Base-by-base conservation (phyloP, 2,329 filamentous ascomycete genomes). In the Botryosphaeria agaves region DNA sequence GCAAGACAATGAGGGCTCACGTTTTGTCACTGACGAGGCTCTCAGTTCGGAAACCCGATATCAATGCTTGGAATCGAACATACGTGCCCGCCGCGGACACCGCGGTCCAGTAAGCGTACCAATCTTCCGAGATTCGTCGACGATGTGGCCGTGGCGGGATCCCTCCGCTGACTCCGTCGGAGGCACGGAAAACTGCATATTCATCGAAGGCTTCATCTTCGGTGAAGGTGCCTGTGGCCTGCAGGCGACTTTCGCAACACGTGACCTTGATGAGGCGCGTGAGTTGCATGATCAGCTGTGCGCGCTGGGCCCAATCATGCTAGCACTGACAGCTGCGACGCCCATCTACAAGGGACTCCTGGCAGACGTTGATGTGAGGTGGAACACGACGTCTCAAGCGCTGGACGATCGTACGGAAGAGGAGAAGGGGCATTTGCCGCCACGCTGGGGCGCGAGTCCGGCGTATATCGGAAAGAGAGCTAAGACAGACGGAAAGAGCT, bases 331-430 rank as follows among this genome's bases (percentile, higher is more conserved):
- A 5, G 34, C 34, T 6, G 25, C 34, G 11, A 36, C 34, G 7
- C 34, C 34, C 5, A 32, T 36, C 8, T 36, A 36, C 18, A 8
- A 18, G 15, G 33, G 34, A 6, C 7, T 26, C 14, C 21, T 36
- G 7, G 34, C 31, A 14, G 34, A 36, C 19, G 36, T 33, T 5
- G 34, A 36, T 32, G 34, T 20, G 8, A 25, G 34, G 5, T 35
- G 26, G 27, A 20, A 35, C 16, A 8, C 26, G 17, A 36, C 23
- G 5, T 7, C 20, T 5, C 11, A 14, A 16, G 20, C 25, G 7
- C 28, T 36, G 14, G 34, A 36, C 19, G 34, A 36, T 18, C 27
- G 34, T 14, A 14, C 30, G 12, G 14, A 29, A 14, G 8, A 14
- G 7, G 16, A 28, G 18, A 5, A 7, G 5, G 7, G 14, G 14